These are phyloP conservation scores for Lachancea mirantina DNA, from an alignment of 805 yeast species.

Conservation along the genomic window DNA sequence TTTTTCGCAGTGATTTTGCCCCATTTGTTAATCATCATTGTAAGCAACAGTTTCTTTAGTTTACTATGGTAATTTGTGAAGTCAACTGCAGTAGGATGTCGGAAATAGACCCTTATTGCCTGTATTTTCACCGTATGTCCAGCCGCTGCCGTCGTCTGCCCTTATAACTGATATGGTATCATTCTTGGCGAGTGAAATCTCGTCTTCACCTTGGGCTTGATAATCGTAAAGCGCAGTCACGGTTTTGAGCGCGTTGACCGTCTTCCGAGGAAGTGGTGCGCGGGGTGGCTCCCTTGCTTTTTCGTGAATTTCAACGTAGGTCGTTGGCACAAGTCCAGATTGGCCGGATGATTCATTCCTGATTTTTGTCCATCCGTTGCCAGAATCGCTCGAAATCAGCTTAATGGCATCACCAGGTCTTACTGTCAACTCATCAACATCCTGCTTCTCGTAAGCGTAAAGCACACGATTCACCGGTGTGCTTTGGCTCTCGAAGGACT, in stretches of 20 bases:
- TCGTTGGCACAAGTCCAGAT: conserved; percentile 79
- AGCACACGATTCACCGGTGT: conserved; percentile 40
- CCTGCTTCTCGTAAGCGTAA: conserved; percentile 59
- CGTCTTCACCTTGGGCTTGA: conserved; percentile 72
- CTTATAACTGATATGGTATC: conserved; percentile 63
- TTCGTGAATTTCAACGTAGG: conserved; percentile 52
- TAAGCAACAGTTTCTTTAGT: not conserved
- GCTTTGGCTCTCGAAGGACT: conserved; percentile 6
- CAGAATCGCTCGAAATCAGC: conserved; percentile 66
- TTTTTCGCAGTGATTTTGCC: too few species aligned
- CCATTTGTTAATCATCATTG: too few species aligned
- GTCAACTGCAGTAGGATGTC: conserved; percentile 55
- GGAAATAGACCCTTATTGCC: conserved; percentile 71
- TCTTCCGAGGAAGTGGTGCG: conserved; percentile 55
- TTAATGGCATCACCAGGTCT: conserved; percentile 52
- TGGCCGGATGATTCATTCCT: conserved; percentile 38
- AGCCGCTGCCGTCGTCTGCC: conserved; percentile 76
- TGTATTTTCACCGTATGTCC: conserved; percentile 85
- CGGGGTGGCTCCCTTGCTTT: conserved; percentile 15
- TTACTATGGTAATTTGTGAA: not conserved
- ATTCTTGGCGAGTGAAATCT: conserved; percentile 62
- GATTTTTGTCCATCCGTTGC: conserved; percentile 87
- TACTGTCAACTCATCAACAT: conserved; percentile 67
- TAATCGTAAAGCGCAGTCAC: conserved; percentile 71
- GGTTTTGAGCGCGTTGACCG: conserved; percentile 33